Evolutionary conservation across 257 asterid species (phyloP).

Genomic region (Pogostemon cablin): DNA sequence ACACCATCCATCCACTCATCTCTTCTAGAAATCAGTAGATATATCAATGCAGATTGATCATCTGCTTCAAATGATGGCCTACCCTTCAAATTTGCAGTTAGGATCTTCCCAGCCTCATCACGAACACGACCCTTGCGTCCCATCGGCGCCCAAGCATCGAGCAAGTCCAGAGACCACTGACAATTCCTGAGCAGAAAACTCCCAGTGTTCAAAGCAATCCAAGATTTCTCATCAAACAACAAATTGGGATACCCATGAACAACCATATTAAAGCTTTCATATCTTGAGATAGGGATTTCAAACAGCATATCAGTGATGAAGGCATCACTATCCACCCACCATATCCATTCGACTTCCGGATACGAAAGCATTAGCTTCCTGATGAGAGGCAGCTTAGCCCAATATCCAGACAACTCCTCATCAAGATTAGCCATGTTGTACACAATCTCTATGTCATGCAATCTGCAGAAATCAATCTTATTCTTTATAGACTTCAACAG

Average conservation of each 20-base stretch:
- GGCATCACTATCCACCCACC: constrained; percentile 65
- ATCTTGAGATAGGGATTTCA: constrained; percentile 41
- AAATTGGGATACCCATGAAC: constrained; percentile 44
- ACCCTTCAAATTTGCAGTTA: constrained; percentile 47
- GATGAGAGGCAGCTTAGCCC: constrained; percentile 53
- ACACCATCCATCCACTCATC: constrained; percentile 52
- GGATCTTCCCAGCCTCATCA: constrained; percentile 42
- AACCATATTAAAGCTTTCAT: constrained; percentile 37
- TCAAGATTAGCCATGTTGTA: constrained; percentile 49
- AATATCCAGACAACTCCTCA: constrained; percentile 42
- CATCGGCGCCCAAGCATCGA: constrained; percentile 57
- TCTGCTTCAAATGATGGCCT: constrained; percentile 56
- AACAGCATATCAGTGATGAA: constrained; percentile 52
- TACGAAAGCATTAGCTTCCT: constrained; percentile 48
- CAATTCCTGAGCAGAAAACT: constrained; percentile 51
- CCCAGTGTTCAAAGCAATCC: constrained; percentile 51
- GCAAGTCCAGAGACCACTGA: constrained; percentile 59
- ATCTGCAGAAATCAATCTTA: constrained; percentile 57
- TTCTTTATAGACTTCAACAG: constrained; percentile 51
- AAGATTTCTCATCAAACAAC: constrained; percentile 42
- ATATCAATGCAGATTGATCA: constrained; percentile 51
- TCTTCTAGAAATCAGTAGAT: constrained; percentile 36
- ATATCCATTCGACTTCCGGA: constrained; percentile 53
- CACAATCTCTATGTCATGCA: constrained; percentile 46
- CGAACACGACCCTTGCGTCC: constrained; percentile 51